Base-by-base conservation (phyloP, 2,329 filamentous ascomycete species). In the Trichoderma harzianum region DNA sequence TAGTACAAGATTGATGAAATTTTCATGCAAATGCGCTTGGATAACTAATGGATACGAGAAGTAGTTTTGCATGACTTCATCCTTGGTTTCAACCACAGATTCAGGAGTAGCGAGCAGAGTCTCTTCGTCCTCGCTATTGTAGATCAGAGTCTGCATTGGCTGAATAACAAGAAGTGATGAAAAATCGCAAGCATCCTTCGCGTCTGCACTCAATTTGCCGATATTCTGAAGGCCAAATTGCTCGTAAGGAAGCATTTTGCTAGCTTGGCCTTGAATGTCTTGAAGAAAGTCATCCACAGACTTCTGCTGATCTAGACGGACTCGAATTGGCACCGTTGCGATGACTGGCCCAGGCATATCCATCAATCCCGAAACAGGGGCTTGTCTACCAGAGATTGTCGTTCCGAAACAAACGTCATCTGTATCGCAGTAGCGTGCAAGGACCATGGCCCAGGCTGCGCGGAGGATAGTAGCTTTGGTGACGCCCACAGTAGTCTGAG, bases 391-490 rank as follows among this genome's bases (percentile, higher is more conserved):
- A 2, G 72, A 75, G 8, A 76, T 69, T 12, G 74, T 70, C 10
- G 68, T 65, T 18, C 76, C 76, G 34, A 76, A 77, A 24, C 70
- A 51, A n/a, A 76, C 67, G 64, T 72, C 73, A 51, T 71, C 72
- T 2, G 74, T 79, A 72, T 51, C 78, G 72, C 82, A 78, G 67
- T 84, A 83, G 2, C 80, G 74, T 0, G 79, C 79, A 1, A 82
- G 77, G 6, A 84, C 76, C 7, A 86, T 61, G 1, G 77, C 71
- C 75, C 77, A 78, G 3, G 79, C 77, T 3, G 78, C 77, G 2
- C 78, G 75, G 8, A 78, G 67, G 6, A 78, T 62, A 3, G 74
- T 76, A 0, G 78, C 74, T 11, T 74, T 51, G 0, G 76, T 77
- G 28, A 76, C 64, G 1, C 36, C 26, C 0, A 32, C n/a, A 26